A percentile compares a stretch with the other conserved stretches of the same genome.
These are phyloP conservation scores for Penicillium riverlandense DNA, from an alignment of 495 filamentous ascomycete genomes.

Conservation along the genomic window DNA sequence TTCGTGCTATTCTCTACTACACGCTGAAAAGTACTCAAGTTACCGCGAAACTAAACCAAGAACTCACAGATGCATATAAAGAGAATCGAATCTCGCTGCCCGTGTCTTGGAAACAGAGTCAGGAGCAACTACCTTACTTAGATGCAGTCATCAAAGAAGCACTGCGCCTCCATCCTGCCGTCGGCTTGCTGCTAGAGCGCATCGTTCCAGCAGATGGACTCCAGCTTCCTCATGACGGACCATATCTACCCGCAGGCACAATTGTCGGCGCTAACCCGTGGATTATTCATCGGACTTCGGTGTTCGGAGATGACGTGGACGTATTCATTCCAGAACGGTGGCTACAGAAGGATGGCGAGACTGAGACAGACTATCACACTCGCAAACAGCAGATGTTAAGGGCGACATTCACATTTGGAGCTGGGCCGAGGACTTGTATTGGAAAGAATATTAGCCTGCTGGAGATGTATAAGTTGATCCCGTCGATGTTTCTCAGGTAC, in stretches of 20 bases:
- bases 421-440: conserved; percentile 56
- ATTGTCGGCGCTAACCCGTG: conserved; percentile 47
- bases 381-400: conserved; percentile 15
- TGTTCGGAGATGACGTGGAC: conserved; percentile 10
- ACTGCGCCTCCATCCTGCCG: conserved; percentile 57
- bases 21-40: conserved; percentile 30
- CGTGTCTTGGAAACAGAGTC: conserved; percentile 28
- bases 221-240: conserved; percentile 36
- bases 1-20: conserved; percentile 45
- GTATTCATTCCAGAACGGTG: conserved; percentile 51
- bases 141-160: conserved; percentile 62
- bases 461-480: conserved; percentile 76
- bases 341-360: conserved; percentile 31
- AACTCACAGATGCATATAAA: conserved; percentile 35
- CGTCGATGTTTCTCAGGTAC: conserved; percentile 11
- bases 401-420: conserved; percentile 45
- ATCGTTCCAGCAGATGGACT: conserved; percentile 28
- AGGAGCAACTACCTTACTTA: conserved; percentile 49
- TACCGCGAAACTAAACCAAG: conserved; percentile 14
- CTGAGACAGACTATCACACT: conserved; percentile 25
- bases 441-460: conserved; percentile 68
- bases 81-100: conserved; percentile 22
- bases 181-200: conserved; percentile 47
- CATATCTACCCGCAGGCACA: conserved; percentile 52
- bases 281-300: conserved; percentile 10